Evolutionary conservation across 148 eudicot species (phyloP), one percentile per base, ranked within the genome.

Genomic region (Camellia granthamiana): DNA sequence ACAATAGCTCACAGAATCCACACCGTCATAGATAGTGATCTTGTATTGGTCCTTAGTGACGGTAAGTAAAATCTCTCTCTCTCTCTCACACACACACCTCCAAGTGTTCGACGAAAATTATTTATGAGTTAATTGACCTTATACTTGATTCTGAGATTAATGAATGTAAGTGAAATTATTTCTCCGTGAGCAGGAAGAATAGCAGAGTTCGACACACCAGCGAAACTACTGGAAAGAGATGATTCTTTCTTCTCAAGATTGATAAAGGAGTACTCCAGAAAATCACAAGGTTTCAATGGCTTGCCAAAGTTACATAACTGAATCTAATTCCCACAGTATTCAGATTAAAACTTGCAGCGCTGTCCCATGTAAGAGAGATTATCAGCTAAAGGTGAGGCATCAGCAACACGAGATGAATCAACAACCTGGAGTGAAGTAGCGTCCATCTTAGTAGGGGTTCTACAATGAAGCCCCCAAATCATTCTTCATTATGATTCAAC

Each of bases 1-100:
- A 97, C 98, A 49, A 97, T 97, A 84, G 99, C 98, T 79, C 99
- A 97, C 88, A 92, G 97, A 83, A 97, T 97, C 87, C 98, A 97
- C 83, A 97, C 98, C 3, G 93, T 97, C 21, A 89, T 97, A 9
- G 98, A 97, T 72, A 94, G 97, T 76, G 99, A 97, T 85, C 90
- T 92, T 21, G 98, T 97, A 58, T 83, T 97, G 84, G 97, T 97
- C 83, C 95, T 97, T 14, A 91, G 90, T 85, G 99, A 97, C 5
- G 98, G 99, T 97, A 94, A 80, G 84, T 46, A 72, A 6, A 62
- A 49, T 0, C 10, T 44, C 42, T 21, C 51, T 38, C 4, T 41
- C 7, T 56, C 6, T 2, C 73, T 16, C n/a, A 12, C 76, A 52
- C 60, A 6, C 76, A 21, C 61, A 72, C 54, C 2, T 11, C 56